Evolutionary conservation across 1,139 yeast genomes (phyloP).

Genomic region (Hemisphaericaspora subhashii): DNA sequence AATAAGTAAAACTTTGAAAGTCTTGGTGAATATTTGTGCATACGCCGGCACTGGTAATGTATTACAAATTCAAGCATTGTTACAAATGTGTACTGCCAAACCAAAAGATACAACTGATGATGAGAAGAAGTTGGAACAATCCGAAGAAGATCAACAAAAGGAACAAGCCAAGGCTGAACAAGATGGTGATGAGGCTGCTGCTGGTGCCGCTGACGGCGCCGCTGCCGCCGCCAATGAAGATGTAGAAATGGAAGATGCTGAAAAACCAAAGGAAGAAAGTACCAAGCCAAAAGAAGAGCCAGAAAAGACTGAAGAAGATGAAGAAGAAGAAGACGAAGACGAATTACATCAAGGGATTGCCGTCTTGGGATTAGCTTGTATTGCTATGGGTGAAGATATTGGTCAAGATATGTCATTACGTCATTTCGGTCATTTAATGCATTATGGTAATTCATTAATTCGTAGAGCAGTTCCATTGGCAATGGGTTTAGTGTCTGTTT

Average conservation of each 20-base stretch:
- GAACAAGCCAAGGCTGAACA: constrained; percentile 13
- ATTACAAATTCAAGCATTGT: constrained; percentile 84
- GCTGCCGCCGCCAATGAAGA: constrained; percentile 21
- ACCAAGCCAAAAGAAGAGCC: constrained; percentile 10
- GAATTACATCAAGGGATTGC: constrained; percentile 84
- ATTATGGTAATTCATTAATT: constrained; percentile 90
- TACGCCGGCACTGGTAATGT: constrained; percentile 99
- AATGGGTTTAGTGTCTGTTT: constrained; percentile 90
- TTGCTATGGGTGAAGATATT: constrained; percentile 97
- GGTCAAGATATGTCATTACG: constrained; percentile 98
- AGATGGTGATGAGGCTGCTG: constrained; percentile 29
- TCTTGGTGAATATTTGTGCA: constrained; percentile 88
- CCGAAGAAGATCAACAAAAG: constrained; percentile 36
- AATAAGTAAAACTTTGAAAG: constrained; percentile 84
- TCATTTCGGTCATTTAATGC: constrained; percentile 97
- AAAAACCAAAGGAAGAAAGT: constrained; percentile 11
- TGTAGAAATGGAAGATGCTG: constrained; percentile 24
- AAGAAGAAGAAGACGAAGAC: constrained; percentile 48
- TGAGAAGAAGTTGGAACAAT: constrained; percentile 36
- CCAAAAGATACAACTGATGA: constrained; percentile 37
- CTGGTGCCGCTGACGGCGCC: constrained; percentile 31
- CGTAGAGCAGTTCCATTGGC: constrained; percentile 97
- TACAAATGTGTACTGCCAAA: constrained; percentile 81
- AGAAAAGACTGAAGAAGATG: constrained; percentile 26
- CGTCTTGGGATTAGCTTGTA: constrained; percentile 89